phyloP scores from a whole-genome alignment of 2,329 filamentous ascomycete genomes.

The Ophiocordyceps sinensis region DNA sequence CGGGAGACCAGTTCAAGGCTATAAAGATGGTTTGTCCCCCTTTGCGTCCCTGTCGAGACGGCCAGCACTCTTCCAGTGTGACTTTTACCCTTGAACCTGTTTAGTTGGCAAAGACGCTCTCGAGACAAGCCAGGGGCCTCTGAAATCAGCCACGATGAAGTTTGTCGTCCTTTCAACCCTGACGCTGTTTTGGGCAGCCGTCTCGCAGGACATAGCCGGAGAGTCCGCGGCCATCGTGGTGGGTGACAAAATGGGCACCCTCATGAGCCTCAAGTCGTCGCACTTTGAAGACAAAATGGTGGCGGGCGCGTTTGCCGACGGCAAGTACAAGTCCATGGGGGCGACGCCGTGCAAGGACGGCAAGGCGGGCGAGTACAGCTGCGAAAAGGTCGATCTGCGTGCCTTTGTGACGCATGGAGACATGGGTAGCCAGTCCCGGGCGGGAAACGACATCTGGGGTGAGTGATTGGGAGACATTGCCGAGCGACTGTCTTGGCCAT shows the following conservation, averaged over 20 bases:
- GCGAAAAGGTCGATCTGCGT: slow-evolving; percentile 22
- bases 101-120: too few relatives aligned
- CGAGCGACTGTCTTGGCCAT: too few relatives aligned
- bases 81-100: too few relatives aligned
- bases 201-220: too few relatives aligned
- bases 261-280: slow-evolving; percentile 1
- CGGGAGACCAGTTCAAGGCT: too few relatives aligned
- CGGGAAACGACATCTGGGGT: slow-evolving; percentile 23
- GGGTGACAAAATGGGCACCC: not conserved
- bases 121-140: too few relatives aligned
- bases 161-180: too few relatives aligned
- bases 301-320: slow-evolving; percentile 6
- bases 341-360: slow-evolving; percentile 14
- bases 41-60: too few relatives aligned
- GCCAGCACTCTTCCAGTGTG: too few relatives aligned
- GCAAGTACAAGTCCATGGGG: slow-evolving; percentile 5
- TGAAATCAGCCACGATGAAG: too few relatives aligned
- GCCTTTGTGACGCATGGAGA: slow-evolving; percentile 23
- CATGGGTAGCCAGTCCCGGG: slow-evolving; percentile 18
- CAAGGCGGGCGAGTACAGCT: slow-evolving; percentile 19
- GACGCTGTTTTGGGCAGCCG: too few relatives aligned
- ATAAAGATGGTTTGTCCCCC: too few relatives aligned
- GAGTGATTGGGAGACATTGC: not conserved
- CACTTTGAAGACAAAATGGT: not conserved
- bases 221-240: not conserved